Base-by-base conservation (phyloP, 805 yeast genomes). In the Candida insectorum region DNA sequence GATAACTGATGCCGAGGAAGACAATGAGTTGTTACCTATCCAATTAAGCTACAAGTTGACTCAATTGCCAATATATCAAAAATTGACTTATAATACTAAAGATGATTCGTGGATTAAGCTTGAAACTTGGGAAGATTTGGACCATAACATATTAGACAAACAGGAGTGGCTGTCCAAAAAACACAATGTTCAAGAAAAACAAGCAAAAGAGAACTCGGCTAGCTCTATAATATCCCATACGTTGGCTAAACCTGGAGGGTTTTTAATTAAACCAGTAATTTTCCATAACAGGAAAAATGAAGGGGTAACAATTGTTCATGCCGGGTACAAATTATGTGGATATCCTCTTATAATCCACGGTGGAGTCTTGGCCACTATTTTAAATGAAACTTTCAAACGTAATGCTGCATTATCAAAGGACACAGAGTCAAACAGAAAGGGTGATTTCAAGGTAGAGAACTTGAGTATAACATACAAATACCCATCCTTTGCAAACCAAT, bases 291-390 rank as follows among this genome's bases (percentile, higher is more conserved):
- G 70, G 2, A 71, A 75, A 0, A 68, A 71, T 33, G 83, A 84
- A 44, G 71, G 81, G 0, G 69, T 84, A 1, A 73, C 86, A 0
- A 69, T 87, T 5, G 66, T 85, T 16, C 94, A 86, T 52, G 69
- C 83, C 33, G 96, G 97, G 0, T 77, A 81, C 50, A 73, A 73
- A 40, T 56, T 88, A 14, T 79, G 91, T 26, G 97, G 97, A 1
- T 88, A 82, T 52, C 97, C 96, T 2, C 81, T 85, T 47, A 60
- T 89, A 13, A 73, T 86, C 3, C 97, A 88, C 52, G 97, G 97
- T 3, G 97, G 97, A 0, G 75, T 89, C 18, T 54, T 88, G 19
- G 94, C 89, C 6, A 80, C 94, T 0, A 62, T 88, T 1, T 60
- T 87, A 34, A 93, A 86, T 49, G 95, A 88, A 45, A 71, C 83